Evolutionary conservation across 1,139 yeast species (phyloP).

Genomic region (Pichia sp.): DNA sequence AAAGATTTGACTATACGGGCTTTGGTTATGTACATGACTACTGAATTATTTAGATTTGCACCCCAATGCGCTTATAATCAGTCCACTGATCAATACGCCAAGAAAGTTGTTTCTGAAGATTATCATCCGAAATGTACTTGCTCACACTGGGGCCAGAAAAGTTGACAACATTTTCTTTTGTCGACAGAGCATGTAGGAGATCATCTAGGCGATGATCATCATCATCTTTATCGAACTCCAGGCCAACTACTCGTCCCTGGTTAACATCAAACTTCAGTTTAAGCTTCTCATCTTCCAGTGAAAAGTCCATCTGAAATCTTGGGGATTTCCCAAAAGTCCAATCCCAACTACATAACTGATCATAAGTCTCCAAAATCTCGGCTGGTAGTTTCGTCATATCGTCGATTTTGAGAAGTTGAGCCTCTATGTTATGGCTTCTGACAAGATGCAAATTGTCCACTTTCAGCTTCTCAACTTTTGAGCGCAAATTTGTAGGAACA

Average conservation of each 20-base stretch:
- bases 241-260: slow-evolving; percentile 20
- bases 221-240: slow-evolving; percentile 16
- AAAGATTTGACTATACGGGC: too few species aligned
- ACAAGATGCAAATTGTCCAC: slow-evolving; percentile 17
- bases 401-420: slow-evolving; percentile 24
- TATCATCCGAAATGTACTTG: slow-evolving; percentile 14
- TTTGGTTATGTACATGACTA: too few species aligned
- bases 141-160: slow-evolving; percentile 18
- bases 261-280: slow-evolving; percentile 21
- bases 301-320: slow-evolving; percentile 23
- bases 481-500: slow-evolving; percentile 19
- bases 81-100: slow-evolving; percentile 28
- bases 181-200: slow-evolving; percentile 3
- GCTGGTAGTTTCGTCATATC: slow-evolving; percentile 38
- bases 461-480: neutral
- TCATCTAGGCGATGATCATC: slow-evolving; percentile 10
- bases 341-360: slow-evolving; percentile 51
- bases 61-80: slow-evolving; percentile 21
- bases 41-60: neutral
- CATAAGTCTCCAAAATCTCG: slow-evolving; percentile 42
- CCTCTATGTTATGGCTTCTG: slow-evolving; percentile 12
- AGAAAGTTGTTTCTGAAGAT: slow-evolving; percentile 17
- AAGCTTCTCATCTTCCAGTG: slow-evolving; percentile 12
- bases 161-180: slow-evolving; percentile 11
- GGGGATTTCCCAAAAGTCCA: slow-evolving; percentile 79